Evolutionary conservation across 1,139 yeast species (phyloP).

Genomic region (Taiozyma onychis): DNA sequence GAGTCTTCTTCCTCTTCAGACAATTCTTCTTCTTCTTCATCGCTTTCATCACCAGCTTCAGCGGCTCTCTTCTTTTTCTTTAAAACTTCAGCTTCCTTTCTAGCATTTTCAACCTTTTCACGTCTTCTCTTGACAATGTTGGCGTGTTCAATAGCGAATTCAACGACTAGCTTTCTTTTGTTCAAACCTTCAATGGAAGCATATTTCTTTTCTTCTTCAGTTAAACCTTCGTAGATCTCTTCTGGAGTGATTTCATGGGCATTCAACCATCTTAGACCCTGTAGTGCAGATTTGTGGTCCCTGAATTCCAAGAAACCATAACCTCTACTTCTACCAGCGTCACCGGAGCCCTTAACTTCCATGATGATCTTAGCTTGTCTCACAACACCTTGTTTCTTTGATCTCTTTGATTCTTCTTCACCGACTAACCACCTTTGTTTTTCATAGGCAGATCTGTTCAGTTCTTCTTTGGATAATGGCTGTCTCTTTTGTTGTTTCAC

Average conservation of each 20-base stretch:
- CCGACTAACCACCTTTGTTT: conserved; percentile 40
- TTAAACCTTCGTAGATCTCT: conserved; percentile 67
- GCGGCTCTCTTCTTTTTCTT: conserved; percentile 29
- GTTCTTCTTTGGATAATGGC: conserved; percentile 85
- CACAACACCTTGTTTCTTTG: conserved; percentile 82
- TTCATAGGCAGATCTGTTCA: conserved; percentile 67
- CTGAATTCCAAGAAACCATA: conserved; percentile 93
- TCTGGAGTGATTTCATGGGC: conserved; percentile 76
- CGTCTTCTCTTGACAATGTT: conserved; percentile 87
- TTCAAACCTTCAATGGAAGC: conserved; percentile 48
- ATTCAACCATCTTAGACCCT: conserved; percentile 97
- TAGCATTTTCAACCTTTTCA: conserved; percentile 53
- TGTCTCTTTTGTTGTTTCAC: conserved; percentile 73
- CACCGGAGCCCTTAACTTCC: conserved; percentile 88
- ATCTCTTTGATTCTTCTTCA: conserved; percentile 50
- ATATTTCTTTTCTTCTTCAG: conserved; percentile 59
- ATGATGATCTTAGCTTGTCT: conserved; percentile 88
- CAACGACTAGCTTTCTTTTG: conserved; percentile 81
- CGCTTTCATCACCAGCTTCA: conserved; percentile 22
- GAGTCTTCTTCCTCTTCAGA: conserved; percentile 22
- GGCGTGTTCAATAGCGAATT: conserved; percentile 94
- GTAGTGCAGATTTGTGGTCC: conserved; percentile 88
- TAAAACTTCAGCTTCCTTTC: conserved; percentile 29
- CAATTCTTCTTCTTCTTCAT: conserved; percentile 21
- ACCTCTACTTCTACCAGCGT: conserved; percentile 89